These are phyloP conservation scores for Dryas octopetala DNA, from an alignment of 306 rosid genomes.

Conservation along the genomic window DNA sequence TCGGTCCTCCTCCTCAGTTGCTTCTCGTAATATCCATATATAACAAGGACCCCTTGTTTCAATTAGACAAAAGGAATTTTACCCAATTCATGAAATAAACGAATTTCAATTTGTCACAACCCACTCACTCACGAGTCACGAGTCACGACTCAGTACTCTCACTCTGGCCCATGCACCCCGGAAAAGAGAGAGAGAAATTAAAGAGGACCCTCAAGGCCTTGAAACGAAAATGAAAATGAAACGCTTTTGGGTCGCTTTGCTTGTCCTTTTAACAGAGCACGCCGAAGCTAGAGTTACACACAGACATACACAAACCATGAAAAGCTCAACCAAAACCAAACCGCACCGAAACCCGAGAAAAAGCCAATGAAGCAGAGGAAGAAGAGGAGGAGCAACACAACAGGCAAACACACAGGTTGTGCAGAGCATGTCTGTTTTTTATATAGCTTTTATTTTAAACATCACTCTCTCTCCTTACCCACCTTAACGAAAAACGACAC, in stretches of 20 bases:
- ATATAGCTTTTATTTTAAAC: not conserved
- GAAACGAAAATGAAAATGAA: too few relatives aligned
- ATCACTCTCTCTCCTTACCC: not conserved
- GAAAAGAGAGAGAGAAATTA: too few relatives aligned
- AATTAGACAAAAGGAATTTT: not conserved
- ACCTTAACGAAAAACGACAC: too few relatives aligned
- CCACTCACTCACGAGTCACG: too few relatives aligned
- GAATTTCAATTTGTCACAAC: not conserved
- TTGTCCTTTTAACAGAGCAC: conserved; percentile 22
- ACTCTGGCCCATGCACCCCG: too few relatives aligned
- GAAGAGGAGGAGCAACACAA: conserved; percentile 30
- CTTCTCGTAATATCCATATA: too few relatives aligned
- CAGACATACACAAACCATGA: not conserved
- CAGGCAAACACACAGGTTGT: conserved; percentile 28
- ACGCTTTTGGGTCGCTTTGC: not conserved
- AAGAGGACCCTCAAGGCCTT: too few relatives aligned
- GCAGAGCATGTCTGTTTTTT: conserved; percentile 46
- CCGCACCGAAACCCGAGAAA: not conserved
- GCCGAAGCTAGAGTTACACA: conserved; percentile 26
- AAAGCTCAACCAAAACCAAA: conserved; percentile 26
- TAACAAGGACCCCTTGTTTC: not conserved
- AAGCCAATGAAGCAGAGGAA: conserved; percentile 36
- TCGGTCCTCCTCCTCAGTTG: too few relatives aligned
- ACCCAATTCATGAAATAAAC: not conserved
- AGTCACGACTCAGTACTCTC: too few relatives aligned